Conservation (phyloP, 75 land plant species). For the Pinus taeda region DNA sequence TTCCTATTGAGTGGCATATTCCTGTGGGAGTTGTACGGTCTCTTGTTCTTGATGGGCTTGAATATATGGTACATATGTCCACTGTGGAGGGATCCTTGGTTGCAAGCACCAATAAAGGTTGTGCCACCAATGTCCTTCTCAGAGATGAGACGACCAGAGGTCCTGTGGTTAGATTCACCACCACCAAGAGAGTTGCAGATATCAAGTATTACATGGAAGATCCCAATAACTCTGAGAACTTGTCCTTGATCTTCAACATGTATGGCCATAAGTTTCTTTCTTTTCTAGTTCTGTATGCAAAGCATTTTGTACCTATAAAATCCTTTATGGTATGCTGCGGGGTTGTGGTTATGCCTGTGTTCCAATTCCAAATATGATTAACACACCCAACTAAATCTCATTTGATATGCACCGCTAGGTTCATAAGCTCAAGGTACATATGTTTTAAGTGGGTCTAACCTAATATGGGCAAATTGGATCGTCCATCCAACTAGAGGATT, state of each 20-base stretch:
- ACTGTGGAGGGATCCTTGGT: constrained; percentile 50
- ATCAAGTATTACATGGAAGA: constrained; percentile 20
- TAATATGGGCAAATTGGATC: too few relatives aligned
- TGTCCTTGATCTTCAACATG: constrained; percentile 70
- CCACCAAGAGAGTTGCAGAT: constrained; percentile 20
- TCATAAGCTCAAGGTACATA: too few relatives aligned
- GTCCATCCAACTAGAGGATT: too few relatives aligned
- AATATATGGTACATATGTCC: constrained; percentile 75
- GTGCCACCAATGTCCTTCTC: constrained; percentile 23
- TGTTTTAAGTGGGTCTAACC: too few relatives aligned
- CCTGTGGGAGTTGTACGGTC: constrained; percentile 84
- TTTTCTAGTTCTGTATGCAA: too few relatives aligned
- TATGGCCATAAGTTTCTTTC: not conserved
- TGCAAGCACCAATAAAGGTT: constrained; percentile 34
- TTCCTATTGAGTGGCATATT: constrained; percentile 70
- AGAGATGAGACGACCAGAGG: constrained; percentile 40
- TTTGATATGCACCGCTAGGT: too few relatives aligned
- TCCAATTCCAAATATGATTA: too few relatives aligned
- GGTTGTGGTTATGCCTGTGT: too few relatives aligned
- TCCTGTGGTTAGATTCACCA: constrained; percentile 22
- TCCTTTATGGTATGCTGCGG: too few relatives aligned
- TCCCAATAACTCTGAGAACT: constrained; percentile 14
- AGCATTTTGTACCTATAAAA: too few relatives aligned
- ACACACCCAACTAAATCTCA: too few relatives aligned
- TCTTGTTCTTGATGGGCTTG: constrained; percentile 53